phyloP scores from a whole-genome alignment of 179 eudicot species.

The Camellia oleifera region DNA sequence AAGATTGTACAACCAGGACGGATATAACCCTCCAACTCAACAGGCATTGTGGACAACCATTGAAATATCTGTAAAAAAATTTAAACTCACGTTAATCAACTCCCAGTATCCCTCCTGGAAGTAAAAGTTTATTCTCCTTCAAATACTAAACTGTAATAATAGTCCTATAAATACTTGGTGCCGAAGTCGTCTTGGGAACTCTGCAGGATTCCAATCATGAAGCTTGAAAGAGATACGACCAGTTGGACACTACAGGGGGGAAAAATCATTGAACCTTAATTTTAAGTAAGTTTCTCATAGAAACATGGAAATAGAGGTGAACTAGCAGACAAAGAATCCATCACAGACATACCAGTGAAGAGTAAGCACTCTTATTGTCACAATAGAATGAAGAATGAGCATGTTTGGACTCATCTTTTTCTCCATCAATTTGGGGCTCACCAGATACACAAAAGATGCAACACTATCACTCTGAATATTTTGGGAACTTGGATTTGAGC shows the following conservation, averaged over 20 bases:
- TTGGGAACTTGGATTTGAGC: conserved; percentile 52
- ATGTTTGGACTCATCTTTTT: conserved; percentile 46
- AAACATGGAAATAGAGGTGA: conserved; percentile 7
- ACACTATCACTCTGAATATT: conserved; percentile 54
- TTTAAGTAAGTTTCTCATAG: not conserved
- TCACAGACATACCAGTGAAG: conserved; percentile 61
- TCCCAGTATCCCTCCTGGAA: conserved; percentile 14
- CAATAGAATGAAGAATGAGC: conserved; percentile 45
- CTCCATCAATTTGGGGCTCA: conserved; percentile 46
- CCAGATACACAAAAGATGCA: conserved; percentile 46
- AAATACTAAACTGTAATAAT: conserved; percentile 60
- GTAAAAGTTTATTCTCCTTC: conserved; percentile 17
- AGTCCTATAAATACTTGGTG: conserved; percentile 77
- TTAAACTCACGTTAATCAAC: conserved; percentile 22
- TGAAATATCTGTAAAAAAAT: conserved; percentile 72
- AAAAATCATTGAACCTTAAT: not conserved
- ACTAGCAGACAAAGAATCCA: not conserved
- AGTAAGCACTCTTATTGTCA: conserved; percentile 65
- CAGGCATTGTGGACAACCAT: conserved; percentile 96
- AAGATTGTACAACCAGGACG: conserved; percentile 97
- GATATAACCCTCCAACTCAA: conserved; percentile 94
- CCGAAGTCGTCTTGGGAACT: conserved; percentile 95
- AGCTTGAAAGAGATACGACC: conserved; percentile 98
- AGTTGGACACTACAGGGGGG: conserved; percentile 69
- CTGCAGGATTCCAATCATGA: conserved; percentile 99